Base-by-base conservation (phyloP, 2,329 filamentous ascomycete species). In the Aspergillus hiratsukae region DNA sequence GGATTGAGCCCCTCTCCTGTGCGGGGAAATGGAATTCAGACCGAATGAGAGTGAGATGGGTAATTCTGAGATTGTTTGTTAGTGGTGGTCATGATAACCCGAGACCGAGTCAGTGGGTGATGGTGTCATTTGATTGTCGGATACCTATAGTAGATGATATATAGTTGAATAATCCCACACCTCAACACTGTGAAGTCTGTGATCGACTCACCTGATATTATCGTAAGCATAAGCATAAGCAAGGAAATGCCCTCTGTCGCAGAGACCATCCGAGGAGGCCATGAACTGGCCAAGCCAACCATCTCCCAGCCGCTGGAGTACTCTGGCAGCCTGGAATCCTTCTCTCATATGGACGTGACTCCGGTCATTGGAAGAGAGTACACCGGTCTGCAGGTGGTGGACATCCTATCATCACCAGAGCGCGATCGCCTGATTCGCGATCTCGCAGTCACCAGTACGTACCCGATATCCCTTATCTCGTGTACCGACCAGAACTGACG, bases 371-470 rank as follows among this genome's bases (percentile, higher is more conserved):
- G 76, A 3, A 64, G 70, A 19, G 75, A 78, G 55, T 77, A 72
- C 54, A 66, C 68, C 3, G 66, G 66, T 3, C 64, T 75, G 5
- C 72, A 76, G 41, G 66, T 67, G 14, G 84, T 87, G 21, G 61
- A 63, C 2, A 78, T 81, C 64, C 75, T 89, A 1, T 75, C 83
- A 28, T 81, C 83, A 0, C 76, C 81, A 1, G 84, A 88, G 64
- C 77, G 83, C 0, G 85, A 89, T 56, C 81, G 84, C 49, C 73
- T 87, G 11, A 70, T 89, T 37, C 79, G 82, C 0, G 87, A 89
- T 61, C 74, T 90, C 0, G 87, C 85, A 29, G 84, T 88, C 58
- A 87, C 83, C 0, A 82, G 85, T 87, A 54, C 25, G 59, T 27
- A 21, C 72, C 72, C 35, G 71, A 77, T 75, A n/a, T n/a, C n/a